Conservation (phyloP, 2,329 filamentous ascomycete species). For the Microcera coccophila region DNA sequence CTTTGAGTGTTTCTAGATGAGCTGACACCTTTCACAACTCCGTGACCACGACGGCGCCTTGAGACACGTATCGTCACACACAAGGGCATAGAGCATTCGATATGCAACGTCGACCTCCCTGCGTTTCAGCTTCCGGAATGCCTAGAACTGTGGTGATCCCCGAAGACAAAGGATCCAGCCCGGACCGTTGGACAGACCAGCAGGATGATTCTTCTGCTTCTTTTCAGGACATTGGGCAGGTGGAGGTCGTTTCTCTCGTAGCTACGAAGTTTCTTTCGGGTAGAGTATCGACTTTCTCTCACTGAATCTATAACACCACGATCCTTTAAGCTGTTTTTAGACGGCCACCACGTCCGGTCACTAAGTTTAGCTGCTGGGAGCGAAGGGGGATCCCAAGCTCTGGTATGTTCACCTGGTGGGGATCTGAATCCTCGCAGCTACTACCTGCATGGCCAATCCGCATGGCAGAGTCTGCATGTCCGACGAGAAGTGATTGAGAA, state of each 20-base stretch:
- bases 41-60: not conserved
- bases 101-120: not conserved
- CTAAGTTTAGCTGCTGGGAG: too few species aligned
- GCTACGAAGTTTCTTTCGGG: not conserved
- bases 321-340: too few species aligned
- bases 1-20: not conserved
- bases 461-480: too few species aligned
- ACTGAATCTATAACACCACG: too few species aligned
- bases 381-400: too few species aligned
- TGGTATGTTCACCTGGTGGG: not conserved
- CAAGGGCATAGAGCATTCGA: not conserved
- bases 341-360: too few species aligned
- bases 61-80: not conserved
- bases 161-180: not conserved
- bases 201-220: not conserved
- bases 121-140: not conserved
- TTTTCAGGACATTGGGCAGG: not conserved
- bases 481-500: not conserved
- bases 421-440: not conserved
- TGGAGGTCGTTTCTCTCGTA: not conserved
- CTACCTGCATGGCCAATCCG: too few species aligned
- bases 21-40: not conserved
- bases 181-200: not conserved
- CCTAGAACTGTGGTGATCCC: not conserved
- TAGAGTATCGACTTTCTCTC: too few species aligned